Evolutionary conservation across 495 filamentous ascomycete genomes (phyloP).

Genomic region (Glonium stellatum): DNA sequence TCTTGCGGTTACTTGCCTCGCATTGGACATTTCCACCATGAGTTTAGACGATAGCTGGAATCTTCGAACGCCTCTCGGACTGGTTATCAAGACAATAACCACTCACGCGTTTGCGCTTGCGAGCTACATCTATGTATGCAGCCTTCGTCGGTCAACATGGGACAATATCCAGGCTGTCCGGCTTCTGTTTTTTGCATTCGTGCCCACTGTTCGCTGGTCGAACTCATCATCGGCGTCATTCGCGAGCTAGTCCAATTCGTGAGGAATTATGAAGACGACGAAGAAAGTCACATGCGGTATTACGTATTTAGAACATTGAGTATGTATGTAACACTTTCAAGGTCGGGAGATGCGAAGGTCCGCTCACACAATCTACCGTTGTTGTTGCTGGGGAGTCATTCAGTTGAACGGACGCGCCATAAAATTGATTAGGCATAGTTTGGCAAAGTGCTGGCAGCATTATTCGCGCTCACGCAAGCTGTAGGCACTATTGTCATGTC

Average conservation of each 20-base stretch:
- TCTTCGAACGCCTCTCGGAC: conserved; percentile 4
- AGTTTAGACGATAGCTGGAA: neutral
- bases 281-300: conserved; percentile 10
- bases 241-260: conserved; percentile 11
- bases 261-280: conserved; percentile 18
- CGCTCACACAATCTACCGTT: neutral
- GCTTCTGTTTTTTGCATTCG: conserved; percentile 15
- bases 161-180: conserved; percentile 11
- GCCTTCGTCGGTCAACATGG: conserved; percentile 4
- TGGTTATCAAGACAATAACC: conserved; percentile 13
- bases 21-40: neutral
- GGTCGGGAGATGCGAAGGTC: conserved; percentile 7
- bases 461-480: conserved; percentile 12
- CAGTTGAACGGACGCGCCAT: conserved; percentile 3
- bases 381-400: conserved; percentile 6
- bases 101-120: conserved; percentile 16
- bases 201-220: conserved; percentile 16
- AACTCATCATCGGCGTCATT: neutral
- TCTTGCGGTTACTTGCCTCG: too few relatives aligned
- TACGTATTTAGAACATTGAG: conserved; percentile 13
- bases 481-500: conserved; percentile 18
- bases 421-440: conserved; percentile 7
- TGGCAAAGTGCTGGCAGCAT: conserved; percentile 6
- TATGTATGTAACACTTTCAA: conserved; percentile 3
- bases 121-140: conserved; percentile 5